Evolutionary conservation across 495 filamentous ascomycete genomes (phyloP).

Genomic region (Lophiotrema nucula): DNA sequence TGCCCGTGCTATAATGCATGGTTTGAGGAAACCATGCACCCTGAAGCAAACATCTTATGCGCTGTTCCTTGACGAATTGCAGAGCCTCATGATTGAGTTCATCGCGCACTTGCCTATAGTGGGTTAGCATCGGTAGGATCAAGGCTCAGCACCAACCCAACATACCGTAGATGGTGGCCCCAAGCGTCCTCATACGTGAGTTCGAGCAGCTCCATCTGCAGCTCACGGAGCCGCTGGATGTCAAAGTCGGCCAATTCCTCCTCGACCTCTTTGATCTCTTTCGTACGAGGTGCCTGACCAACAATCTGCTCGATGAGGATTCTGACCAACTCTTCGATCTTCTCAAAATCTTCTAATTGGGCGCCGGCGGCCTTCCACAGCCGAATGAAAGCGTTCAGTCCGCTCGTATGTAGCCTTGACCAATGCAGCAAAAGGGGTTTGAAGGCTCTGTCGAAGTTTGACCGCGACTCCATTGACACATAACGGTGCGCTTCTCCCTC

Average conservation of each 20-base stretch:
- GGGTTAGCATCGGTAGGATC: constrained; percentile 13
- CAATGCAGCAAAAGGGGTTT: constrained; percentile 87
- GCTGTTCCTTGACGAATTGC: constrained; percentile 95
- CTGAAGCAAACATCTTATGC: constrained; percentile 84
- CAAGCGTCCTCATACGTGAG: constrained; percentile 90
- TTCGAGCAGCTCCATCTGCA: constrained; percentile 95
- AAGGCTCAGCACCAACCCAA: background rate
- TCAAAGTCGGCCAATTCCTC: constrained; percentile 85
- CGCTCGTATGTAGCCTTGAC: constrained; percentile 89
- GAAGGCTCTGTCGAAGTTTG: constrained; percentile 83
- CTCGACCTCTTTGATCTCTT: constrained; percentile 84
- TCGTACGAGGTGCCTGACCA: constrained; percentile 76
- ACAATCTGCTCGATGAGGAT: constrained; percentile 92
- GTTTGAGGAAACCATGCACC: constrained; percentile 85
- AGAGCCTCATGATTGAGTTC: constrained; percentile 88
- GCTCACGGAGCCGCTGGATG: constrained; percentile 67
- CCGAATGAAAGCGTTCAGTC: constrained; percentile 84
- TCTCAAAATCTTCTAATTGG: constrained; percentile 80
- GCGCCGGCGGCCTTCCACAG: constrained; percentile 90
- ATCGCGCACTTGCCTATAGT: constrained; percentile 73
- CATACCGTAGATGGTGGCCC: constrained; percentile 72
- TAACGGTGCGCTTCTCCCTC: constrained; percentile 78
- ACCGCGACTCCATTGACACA: constrained; percentile 69
- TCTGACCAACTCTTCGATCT: constrained; percentile 83
- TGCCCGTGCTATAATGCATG: constrained; percentile 42